Evolutionary conservation across 805 yeast species (phyloP).

Genomic region (Yarrowia sp.): DNA sequence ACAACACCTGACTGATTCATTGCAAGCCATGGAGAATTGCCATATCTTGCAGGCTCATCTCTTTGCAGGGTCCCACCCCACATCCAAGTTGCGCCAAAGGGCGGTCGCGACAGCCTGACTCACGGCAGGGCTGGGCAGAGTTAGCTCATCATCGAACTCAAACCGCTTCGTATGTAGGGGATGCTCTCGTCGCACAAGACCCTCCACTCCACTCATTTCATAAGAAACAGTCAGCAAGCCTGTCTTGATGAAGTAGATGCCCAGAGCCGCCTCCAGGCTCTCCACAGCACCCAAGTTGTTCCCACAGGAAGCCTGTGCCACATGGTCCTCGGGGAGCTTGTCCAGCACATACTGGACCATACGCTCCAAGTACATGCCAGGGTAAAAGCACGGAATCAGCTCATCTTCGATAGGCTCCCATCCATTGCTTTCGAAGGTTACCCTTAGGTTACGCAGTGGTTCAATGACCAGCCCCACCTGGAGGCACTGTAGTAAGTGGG

Average conservation of each 20-base stretch:
- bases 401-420: conserved; percentile 29
- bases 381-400: conserved; percentile 23
- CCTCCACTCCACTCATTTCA: conserved; percentile 34
- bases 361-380: conserved; percentile 34
- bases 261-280: conserved; percentile 24
- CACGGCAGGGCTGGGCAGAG: conserved; percentile 9
- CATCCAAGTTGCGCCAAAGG: conserved; percentile 13
- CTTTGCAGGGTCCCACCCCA: conserved; percentile 9
- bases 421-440: conserved; percentile 24
- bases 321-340: conserved; percentile 11
- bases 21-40: conserved; percentile 1
- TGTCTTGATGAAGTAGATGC: conserved; percentile 11
- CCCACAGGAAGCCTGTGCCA: conserved; percentile 7
- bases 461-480: conserved; percentile 25
- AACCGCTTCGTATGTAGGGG: conserved; percentile 19
- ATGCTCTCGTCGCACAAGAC: conserved; percentile 19
- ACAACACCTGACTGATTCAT: neutral
- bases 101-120: conserved; percentile 19
- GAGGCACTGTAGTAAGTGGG: conserved; percentile 1
- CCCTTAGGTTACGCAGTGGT: conserved; percentile 15
- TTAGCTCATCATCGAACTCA: conserved; percentile 16
- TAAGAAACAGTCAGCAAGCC: conserved; percentile 21
- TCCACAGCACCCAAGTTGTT: conserved; percentile 16
- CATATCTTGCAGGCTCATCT: neutral
- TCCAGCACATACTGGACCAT: conserved; percentile 3